These are phyloP conservation scores for Aspergillus versicolor DNA, from an alignment of 2,329 filamentous ascomycete species.

Conservation along the genomic window DNA sequence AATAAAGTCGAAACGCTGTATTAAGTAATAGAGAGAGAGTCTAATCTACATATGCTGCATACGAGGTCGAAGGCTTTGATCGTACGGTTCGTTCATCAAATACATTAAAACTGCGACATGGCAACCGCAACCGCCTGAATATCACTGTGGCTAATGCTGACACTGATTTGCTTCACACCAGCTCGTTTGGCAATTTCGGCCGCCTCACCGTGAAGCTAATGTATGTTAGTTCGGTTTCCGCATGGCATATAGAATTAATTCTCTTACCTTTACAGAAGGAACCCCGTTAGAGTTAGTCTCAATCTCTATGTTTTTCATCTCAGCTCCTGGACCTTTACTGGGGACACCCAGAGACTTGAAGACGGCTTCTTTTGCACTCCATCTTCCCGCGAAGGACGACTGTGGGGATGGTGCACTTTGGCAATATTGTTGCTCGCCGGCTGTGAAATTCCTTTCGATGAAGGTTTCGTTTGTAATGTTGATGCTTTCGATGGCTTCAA, in stretches of 20 bases:
- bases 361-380: slow-evolving; percentile 97
- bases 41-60: slow-evolving; percentile 6
- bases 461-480: slow-evolving; percentile 95
- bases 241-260: slow-evolving; percentile 12
- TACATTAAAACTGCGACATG: slow-evolving; percentile 68
- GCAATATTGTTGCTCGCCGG: slow-evolving; percentile 82
- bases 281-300: slow-evolving; percentile 75
- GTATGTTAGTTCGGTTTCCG: slow-evolving; percentile 28
- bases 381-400: slow-evolving; percentile 89
- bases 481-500: slow-evolving; percentile 82
- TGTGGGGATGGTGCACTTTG: slow-evolving; percentile 73
- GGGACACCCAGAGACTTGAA: slow-evolving; percentile 93
- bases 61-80: slow-evolving; percentile 6
- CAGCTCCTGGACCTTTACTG: slow-evolving; percentile 83
- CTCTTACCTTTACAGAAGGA: slow-evolving; percentile 78
- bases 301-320: slow-evolving; percentile 94
- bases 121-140: slow-evolving; percentile 93
- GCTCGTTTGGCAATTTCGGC: slow-evolving; percentile 79
- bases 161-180: slow-evolving; percentile 81
- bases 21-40: slow-evolving; percentile 16
- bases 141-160: slow-evolving; percentile 96
- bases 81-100: slow-evolving; percentile 6
- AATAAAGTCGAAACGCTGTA: not conserved
- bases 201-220: slow-evolving; percentile 81
- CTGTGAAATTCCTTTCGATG: slow-evolving; percentile 90